A percentile compares a stretch with the other conserved stretches of the same genome.
phyloP scores from a whole-genome alignment of 176 grass and related monocot genomes.

The Lolium perenne region DNA sequence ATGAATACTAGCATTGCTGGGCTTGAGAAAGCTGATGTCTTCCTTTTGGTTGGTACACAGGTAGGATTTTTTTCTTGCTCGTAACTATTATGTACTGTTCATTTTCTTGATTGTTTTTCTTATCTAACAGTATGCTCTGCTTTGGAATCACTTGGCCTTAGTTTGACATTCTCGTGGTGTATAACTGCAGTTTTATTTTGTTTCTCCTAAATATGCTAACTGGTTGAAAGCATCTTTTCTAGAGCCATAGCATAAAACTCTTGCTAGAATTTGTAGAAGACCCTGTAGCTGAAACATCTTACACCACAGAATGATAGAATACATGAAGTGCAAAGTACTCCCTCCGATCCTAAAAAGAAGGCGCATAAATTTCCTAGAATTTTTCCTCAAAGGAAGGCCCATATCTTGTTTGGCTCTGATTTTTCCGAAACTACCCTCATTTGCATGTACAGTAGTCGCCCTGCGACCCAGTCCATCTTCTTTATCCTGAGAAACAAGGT shows the following conservation, averaged over 20 bases:
- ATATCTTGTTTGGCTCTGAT: too few species aligned
- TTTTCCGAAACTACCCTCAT: too few species aligned
- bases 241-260: neutral
- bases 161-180: neutral
- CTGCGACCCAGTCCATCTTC: too few species aligned
- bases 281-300: neutral
- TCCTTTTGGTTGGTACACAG: conserved; percentile 98
- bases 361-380: too few species aligned
- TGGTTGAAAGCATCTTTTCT: conserved; percentile 8
- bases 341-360: too few species aligned
- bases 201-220: neutral
- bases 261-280: neutral
- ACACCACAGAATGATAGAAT: neutral
- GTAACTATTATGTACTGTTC: neutral
- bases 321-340: neutral
- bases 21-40: conserved; percentile 94
- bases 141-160: neutral
- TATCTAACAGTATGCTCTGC: neutral
- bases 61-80: conserved; percentile 46
- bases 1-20: conserved; percentile 88
- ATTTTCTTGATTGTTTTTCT: conserved; percentile 20
- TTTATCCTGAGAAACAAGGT: too few species aligned
- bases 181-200: neutral
- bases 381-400: too few species aligned
- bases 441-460: too few species aligned